phyloP scores from a whole-genome alignment of 352 stramenopile genomes.

The Pythium vanterpoolii region DNA sequence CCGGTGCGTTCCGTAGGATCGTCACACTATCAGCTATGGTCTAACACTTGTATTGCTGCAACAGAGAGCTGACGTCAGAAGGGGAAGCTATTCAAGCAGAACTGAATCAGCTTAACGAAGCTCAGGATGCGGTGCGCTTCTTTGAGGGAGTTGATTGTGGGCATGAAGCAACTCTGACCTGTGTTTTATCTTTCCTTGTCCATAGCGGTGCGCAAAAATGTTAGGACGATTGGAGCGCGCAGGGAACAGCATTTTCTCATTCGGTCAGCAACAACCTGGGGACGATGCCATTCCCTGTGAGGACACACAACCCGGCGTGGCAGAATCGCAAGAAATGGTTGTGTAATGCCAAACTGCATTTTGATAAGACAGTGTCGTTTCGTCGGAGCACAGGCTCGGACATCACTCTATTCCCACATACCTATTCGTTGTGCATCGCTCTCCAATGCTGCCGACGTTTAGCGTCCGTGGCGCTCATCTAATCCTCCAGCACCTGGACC shows the following conservation, averaged over 20 bases:
- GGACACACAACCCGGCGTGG: constrained; percentile 1
- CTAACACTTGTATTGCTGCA: neutral
- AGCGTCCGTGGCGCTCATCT: neutral
- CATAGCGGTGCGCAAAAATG: constrained; percentile 19
- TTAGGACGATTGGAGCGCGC: constrained; percentile 17
- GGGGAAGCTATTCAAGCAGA: constrained; percentile 51
- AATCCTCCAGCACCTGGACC: neutral
- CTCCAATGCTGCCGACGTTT: neutral
- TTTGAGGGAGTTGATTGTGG: neutral
- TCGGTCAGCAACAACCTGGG: constrained; percentile 5
- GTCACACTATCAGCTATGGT: neutral
- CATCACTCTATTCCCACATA: constrained; percentile 31
- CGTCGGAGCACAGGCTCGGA: constrained; percentile 25
- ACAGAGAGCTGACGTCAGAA: constrained; percentile 52
- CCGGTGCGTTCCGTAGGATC: constrained; percentile 2
- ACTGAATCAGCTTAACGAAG: constrained; percentile 50
- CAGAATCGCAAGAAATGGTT: constrained; percentile 2
- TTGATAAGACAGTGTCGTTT: constrained; percentile 8
- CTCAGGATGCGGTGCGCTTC: constrained; percentile 46
- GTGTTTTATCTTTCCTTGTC: neutral
- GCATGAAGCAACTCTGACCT: neutral
- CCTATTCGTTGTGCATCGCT: constrained; percentile 15
- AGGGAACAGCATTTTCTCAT: constrained; percentile 17
- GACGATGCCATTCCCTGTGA: neutral
- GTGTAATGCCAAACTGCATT: neutral